Percentiles rank a stretch among this genome's conserved stretches.
Conservation (phyloP, 148 eudicot genomes). For the Fagopyrum esculentum region DNA sequence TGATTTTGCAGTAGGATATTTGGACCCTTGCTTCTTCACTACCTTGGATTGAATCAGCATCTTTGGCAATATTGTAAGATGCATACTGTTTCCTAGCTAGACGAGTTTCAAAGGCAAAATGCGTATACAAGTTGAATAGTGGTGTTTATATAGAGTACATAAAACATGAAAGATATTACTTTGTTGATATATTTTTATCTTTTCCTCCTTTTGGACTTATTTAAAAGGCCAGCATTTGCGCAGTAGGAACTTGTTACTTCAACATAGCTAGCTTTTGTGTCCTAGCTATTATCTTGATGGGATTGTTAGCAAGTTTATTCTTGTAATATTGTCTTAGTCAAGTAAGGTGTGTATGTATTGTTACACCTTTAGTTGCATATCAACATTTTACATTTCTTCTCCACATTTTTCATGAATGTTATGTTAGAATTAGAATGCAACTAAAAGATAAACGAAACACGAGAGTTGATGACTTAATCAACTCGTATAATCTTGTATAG, state of each 20-base stretch:
- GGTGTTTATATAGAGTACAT: neutral
- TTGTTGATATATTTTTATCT: neutral
- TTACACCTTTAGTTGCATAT: no score
- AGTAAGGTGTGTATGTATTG: no score
- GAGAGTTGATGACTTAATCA: no score
- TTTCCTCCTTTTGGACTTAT: neutral
- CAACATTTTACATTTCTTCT: no score
- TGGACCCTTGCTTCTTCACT: neutral
- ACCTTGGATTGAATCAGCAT: neutral
- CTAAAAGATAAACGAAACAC: no score
- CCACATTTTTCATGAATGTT: no score
- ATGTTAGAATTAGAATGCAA: no score
- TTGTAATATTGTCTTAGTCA: no score
- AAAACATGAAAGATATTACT: neutral
- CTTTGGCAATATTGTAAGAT: conserved; percentile 3
- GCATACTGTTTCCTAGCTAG: neutral
- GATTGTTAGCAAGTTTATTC: neutral
- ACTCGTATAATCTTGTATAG: no score
- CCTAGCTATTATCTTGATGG: neutral
- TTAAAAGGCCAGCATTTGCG: neutral
- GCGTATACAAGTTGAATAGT: neutral
- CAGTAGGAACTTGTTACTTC: neutral
- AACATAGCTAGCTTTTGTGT: neutral
- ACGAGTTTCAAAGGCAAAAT: neutral
- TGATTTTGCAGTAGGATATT: neutral